Base-by-base conservation (phyloP, 208 protist genomes). In the Leishmania tarentolae region DNA sequence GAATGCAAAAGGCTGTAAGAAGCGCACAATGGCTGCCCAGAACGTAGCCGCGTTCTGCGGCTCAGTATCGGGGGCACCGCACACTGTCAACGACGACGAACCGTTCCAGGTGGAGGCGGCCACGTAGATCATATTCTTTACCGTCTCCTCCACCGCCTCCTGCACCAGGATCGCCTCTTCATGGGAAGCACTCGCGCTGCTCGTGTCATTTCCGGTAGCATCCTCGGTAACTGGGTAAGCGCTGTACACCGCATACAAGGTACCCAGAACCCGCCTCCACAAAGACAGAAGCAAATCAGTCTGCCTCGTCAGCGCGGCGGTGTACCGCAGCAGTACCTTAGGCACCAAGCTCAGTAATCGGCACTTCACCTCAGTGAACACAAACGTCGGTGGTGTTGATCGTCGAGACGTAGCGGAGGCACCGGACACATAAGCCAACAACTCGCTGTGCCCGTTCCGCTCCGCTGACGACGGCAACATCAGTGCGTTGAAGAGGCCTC, bases 41-140 rank as follows among this genome's bases (percentile, higher is more conserved):
- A 95, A 90, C 11, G 59, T 79, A 15, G 82, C 69, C 28, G 61
- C 63, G 7, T 83, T 42, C 75, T 3, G n/a, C 61, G 47, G 76
- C 70, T 83, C 40, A n/a, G 42, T 50, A 46, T 28, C 69, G 44
- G 24, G 4, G 44, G 6, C 28, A 35, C 21, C 44, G n/a, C 40
- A 4, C 28, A 35, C 69, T 73, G 24, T 37, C 9, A 24, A 8
- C n/a, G 44, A 53, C 7, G 53, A 44, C 35, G 61, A 44, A 8
- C 82, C 78, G 3, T 79, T 63, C 75, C 66, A 79, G 31, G 80
- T 83, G n/a, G 88, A 66, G 31, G 83, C 77, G 50, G 92, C 78
- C 28, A 97, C 94, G 82, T 91, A 92, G 47, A 97, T 84, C 87
- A 96, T 94, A 65, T 97, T 97, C 79, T 96, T 96, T 73, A 97